Evolutionary conservation across 805 yeast genomes (phyloP).

Genomic region (Starmerella stigmatis): DNA sequence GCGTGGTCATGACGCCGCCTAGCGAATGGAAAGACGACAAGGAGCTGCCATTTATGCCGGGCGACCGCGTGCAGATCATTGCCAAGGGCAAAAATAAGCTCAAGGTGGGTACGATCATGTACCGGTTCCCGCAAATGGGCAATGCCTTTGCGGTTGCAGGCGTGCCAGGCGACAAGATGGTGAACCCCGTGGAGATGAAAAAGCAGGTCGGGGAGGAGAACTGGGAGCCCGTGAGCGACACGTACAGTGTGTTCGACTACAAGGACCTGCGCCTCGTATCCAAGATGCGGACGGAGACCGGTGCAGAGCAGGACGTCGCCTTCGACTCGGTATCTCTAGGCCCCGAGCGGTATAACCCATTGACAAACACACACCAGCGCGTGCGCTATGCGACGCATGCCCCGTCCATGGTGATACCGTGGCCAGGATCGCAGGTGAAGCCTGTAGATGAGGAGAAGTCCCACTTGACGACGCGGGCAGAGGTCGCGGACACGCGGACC

Average conservation of each 20-base stretch:
- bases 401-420: slow-evolving; percentile 64
- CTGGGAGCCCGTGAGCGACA: slow-evolving; percentile 56
- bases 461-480: slow-evolving; percentile 45
- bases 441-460: slow-evolving; percentile 30
- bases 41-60: slow-evolving; percentile 25
- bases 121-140: slow-evolving; percentile 43
- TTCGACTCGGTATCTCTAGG: slow-evolving; percentile 61
- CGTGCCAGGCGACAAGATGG: slow-evolving; percentile 53
- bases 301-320: slow-evolving; percentile 58
- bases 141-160: slow-evolving; percentile 58
- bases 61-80: slow-evolving; percentile 26
- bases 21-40: slow-evolving; percentile 16
- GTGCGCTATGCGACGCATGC: slow-evolving; percentile 65
- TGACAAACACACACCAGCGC: slow-evolving; percentile 64
- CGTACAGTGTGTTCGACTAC: slow-evolving; percentile 53
- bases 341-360: slow-evolving; percentile 63
- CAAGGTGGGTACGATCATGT: slow-evolving; percentile 52
- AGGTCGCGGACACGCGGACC: slow-evolving; percentile 57
- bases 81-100: slow-evolving; percentile 56
- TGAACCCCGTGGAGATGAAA: slow-evolving; percentile 68
- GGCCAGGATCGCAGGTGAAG: slow-evolving; percentile 59
- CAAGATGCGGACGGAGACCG: slow-evolving; percentile 52
- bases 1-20: slow-evolving; percentile 20
- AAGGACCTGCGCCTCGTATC: slow-evolving; percentile 66
- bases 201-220: slow-evolving; percentile 41